phyloP scores from a whole-genome alignment of 2,329 filamentous ascomycete species.

The Colletotrichum brevisporum region DNA sequence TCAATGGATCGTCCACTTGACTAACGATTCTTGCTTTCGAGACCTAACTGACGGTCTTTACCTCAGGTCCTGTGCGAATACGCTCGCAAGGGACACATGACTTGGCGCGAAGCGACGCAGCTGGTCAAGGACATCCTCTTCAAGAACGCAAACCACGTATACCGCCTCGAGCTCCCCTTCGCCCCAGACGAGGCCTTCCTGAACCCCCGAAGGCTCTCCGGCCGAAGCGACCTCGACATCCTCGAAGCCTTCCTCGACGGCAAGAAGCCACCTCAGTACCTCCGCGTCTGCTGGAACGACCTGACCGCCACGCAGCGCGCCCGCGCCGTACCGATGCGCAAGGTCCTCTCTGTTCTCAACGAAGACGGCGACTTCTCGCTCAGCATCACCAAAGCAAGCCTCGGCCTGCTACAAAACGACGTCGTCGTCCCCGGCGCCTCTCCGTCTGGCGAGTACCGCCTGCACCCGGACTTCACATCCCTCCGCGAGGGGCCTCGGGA shows the following conservation, averaged over 20 bases:
- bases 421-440: constrained; percentile 64
- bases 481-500: constrained; percentile 71
- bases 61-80: constrained; percentile 75
- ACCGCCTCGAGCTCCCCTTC: constrained; percentile 70
- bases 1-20: accelerated
- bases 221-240: constrained; percentile 52
- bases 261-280: constrained; percentile 70
- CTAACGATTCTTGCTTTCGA: neutral
- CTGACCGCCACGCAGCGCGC: constrained; percentile 79
- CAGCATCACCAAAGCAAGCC: constrained; percentile 74
- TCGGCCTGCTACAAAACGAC: constrained; percentile 80
- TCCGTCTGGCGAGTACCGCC: constrained; percentile 74
- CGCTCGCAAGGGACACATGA: constrained; percentile 74
- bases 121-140: constrained; percentile 80
- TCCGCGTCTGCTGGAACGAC: constrained; percentile 84
- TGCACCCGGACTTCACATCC: constrained; percentile 76
- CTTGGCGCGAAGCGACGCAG: constrained; percentile 71
- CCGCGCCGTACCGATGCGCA: constrained; percentile 76
- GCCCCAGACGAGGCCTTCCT: constrained; percentile 45
- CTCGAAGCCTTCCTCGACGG: constrained; percentile 59
- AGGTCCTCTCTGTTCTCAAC: constrained; percentile 63
- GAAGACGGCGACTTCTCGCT: constrained; percentile 63
- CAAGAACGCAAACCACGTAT: constrained; percentile 82
- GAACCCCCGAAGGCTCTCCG: constrained; percentile 3
- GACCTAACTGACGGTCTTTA: constrained; percentile 25